Evolutionary conservation across 108 stramenopile species (phyloP), one percentile per base, ranked within the genome.

Genomic region (Cyclostephanos tholiformis): DNA sequence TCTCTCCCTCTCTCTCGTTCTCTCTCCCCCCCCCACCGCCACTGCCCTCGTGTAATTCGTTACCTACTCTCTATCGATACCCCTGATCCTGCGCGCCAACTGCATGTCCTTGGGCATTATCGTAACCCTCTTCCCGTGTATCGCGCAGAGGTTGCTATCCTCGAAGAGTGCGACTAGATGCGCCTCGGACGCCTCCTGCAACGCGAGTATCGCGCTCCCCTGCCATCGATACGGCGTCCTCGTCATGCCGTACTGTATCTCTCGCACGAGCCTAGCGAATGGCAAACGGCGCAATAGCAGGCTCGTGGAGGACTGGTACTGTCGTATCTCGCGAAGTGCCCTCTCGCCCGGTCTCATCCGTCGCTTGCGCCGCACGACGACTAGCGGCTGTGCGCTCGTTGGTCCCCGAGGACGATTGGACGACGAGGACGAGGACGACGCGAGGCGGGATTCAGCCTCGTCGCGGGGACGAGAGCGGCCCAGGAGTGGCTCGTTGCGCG

Each of bases 51-150:
- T 26, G n/a, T 39, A 5, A 0, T 13, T 46, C 36, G 36, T 43
- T 22, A 9, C 50, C n/a, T 67, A 79, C 50, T 69, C 88, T 91
- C 68, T 89, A 89, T 74, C 95, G 51, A 43, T 69, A 51, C 96
- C 96, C 30, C 96, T 87, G 74, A 97, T 96, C 55, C 96, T 87
- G 70, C 95, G 72, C 10, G 96, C 96, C 60, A 97, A 79, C 77
- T 96, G 97, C 84, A 99, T 95, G 73, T 99, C 98, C 77, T 96
- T 97, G 29, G 96, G 94, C 97, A 99, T 97, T 74, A 98, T 98
- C 13, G 98, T 99, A 7, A 99, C 97, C 55, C 98, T 91, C 79
- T 95, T 96, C 6, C 84, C 98, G 85, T 99, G 98, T 76, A 98
- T 91, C 49, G 97, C 97, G 83, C 97, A 97, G 39, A 96, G 76